Percentiles rank a stretch among this genome's conserved stretches.
phyloP scores from a whole-genome alignment of 169 alveolate genomes.

The Plasmodium coatneyi region DNA sequence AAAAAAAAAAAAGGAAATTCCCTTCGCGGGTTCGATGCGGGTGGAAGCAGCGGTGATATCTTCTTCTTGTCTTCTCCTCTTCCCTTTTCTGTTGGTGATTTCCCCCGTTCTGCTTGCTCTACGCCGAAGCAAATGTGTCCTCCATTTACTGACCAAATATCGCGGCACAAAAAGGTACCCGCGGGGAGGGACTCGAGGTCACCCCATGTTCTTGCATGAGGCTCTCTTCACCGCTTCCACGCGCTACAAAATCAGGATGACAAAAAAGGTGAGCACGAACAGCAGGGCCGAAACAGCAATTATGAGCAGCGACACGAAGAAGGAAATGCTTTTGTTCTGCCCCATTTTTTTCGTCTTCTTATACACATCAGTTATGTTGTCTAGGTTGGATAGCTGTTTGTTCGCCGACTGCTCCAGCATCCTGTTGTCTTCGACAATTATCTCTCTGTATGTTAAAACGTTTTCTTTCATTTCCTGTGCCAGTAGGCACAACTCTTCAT shows the following conservation, averaged over 20 bases:
- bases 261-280: slow-evolving; percentile 56
- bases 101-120: neutral
- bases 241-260: slow-evolving; percentile 12
- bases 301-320: slow-evolving; percentile 45
- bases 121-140: neutral
- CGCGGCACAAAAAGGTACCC: neutral
- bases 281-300: slow-evolving; percentile 31
- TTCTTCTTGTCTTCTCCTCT: neutral
- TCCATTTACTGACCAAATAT: neutral
- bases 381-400: slow-evolving; percentile 19
- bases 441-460: slow-evolving; percentile 50
- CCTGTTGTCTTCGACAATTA: slow-evolving; percentile 19
- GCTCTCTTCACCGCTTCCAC: neutral
- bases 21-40: neutral
- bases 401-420: slow-evolving; percentile 33
- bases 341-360: slow-evolving; percentile 37
- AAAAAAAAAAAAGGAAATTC: neutral
- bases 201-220: no score
- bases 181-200: neutral
- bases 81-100: neutral
- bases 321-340: slow-evolving; percentile 28
- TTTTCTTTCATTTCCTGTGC: slow-evolving; percentile 76
- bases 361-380: slow-evolving; percentile 33
- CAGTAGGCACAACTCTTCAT: slow-evolving; percentile 67
- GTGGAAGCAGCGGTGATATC: neutral